Conservation (phyloP, 2,329 filamentous ascomycete species). For the Mycosphaerelloides madeirae region DNA sequence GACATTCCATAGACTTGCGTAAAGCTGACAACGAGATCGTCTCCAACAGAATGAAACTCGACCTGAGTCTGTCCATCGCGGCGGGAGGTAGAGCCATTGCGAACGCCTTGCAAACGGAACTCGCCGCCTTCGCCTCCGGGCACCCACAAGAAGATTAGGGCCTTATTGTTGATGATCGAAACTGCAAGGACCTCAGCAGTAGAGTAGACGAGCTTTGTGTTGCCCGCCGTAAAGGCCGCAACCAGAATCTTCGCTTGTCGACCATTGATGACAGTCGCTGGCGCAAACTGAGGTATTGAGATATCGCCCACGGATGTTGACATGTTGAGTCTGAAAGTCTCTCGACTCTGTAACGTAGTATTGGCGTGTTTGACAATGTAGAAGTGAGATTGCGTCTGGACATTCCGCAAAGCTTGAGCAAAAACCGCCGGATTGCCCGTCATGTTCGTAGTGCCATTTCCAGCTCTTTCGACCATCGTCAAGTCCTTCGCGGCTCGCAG, state of each 20-base stretch:
- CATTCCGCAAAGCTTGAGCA: constrained; percentile 55
- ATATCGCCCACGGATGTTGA: constrained; percentile 53
- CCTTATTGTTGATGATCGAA: constrained; percentile 33
- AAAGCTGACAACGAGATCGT: not conserved
- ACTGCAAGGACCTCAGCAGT: constrained; percentile 53
- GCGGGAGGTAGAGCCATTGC: not conserved
- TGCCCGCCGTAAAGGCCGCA: constrained; percentile 55
- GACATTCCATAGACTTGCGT: constrained; percentile 2
- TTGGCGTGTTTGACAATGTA: constrained; percentile 55
- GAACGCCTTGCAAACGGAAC: constrained; percentile 30
- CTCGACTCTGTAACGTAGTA: constrained; percentile 48
- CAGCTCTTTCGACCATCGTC: constrained; percentile 49
- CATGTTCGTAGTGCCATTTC: constrained; percentile 45
- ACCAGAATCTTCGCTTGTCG: constrained; percentile 60
- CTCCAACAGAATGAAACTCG: not conserved
- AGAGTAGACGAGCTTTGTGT: constrained; percentile 50
- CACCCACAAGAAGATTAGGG: constrained; percentile 38
- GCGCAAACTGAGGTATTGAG: constrained; percentile 50
- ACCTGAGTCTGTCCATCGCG: not conserved
- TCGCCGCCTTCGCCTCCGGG: constrained; percentile 38
- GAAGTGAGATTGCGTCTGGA: constrained; percentile 53
- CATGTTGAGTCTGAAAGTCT: constrained; percentile 52
- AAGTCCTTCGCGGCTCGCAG: constrained; percentile 55
- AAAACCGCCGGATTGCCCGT: constrained; percentile 50
- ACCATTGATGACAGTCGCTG: constrained; percentile 52